These are phyloP conservation scores for Cucurbita ficifolia DNA, from an alignment of 306 rosid genomes.

Conservation along the genomic window DNA sequence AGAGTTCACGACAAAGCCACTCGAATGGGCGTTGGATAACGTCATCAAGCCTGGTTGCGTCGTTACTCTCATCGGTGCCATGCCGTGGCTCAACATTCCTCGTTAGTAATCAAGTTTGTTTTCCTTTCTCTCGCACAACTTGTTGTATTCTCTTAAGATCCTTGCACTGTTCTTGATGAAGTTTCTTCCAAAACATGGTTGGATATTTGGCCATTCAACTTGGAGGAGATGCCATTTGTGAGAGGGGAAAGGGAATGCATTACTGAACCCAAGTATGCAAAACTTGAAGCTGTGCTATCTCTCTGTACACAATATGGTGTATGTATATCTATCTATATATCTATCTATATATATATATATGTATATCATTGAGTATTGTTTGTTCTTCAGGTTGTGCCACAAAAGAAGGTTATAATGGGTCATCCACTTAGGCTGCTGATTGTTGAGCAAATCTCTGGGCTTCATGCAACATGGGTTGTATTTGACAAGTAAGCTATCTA, in stretches of 20 bases:
- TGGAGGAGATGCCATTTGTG: slow-evolving; percentile 13
- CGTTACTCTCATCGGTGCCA: slow-evolving; percentile 42
- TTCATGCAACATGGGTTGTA: slow-evolving; percentile 36
- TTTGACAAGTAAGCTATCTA: slow-evolving; percentile 29
- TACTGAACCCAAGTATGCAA: slow-evolving; percentile 26
- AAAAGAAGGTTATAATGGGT: slow-evolving; percentile 45
- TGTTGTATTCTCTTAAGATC: too few relatives aligned
- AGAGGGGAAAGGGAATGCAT: slow-evolving; percentile 12
- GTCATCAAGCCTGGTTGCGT: slow-evolving; percentile 18
- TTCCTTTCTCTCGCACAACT: too few relatives aligned
- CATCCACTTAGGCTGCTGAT: slow-evolving; percentile 23
- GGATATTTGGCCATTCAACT: slow-evolving; percentile 31
- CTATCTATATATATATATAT: too few relatives aligned
- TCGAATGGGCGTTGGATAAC: slow-evolving; percentile 36
- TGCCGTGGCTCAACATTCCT: slow-evolving; percentile 55
- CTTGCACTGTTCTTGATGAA: too few relatives aligned
- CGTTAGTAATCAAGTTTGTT: slow-evolving; percentile 7
- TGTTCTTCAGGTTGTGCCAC: slow-evolving; percentile 26
- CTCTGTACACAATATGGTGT: slow-evolving; percentile 41
- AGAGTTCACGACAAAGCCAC: slow-evolving; percentile 31
- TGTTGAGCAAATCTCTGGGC: slow-evolving; percentile 21
- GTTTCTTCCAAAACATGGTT: slow-evolving; percentile 29
- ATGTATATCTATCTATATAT: neutral
- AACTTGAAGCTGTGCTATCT: slow-evolving; percentile 23
- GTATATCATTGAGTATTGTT: neutral